Evolutionary conservation across 176 grass and related monocot genomes (phyloP).

Genomic region (Aegilops umbellulata): DNA sequence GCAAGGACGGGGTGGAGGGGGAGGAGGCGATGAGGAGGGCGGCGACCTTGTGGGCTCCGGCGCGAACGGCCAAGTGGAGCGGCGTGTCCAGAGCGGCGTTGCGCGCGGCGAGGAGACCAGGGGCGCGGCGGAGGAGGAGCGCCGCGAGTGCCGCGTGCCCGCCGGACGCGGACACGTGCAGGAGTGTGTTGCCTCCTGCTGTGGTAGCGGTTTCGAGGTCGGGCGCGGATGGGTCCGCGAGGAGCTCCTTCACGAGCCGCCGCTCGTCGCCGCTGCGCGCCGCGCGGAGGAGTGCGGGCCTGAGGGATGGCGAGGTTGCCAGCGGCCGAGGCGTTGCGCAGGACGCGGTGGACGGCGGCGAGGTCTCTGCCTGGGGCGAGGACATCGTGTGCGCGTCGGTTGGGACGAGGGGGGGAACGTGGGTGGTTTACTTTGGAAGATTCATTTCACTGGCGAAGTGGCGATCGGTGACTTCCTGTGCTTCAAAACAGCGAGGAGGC

Average conservation of each 20-base stretch:
- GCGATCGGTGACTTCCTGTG: not conserved
- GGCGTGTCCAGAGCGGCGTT: slow-evolving; percentile 60
- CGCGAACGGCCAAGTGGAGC: slow-evolving; percentile 46
- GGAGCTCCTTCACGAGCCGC: slow-evolving; percentile 55
- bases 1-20: not conserved
- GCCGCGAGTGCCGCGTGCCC: slow-evolving; percentile 32
- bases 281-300: slow-evolving; percentile 35
- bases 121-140: slow-evolving; percentile 45
- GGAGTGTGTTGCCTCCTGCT: slow-evolving; percentile 41
- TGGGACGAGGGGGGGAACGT: not conserved
- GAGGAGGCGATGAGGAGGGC: slow-evolving; percentile 27
- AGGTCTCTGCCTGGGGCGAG: slow-evolving; percentile 29
- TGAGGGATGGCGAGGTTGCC: slow-evolving; percentile 9
- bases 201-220: slow-evolving; percentile 42
- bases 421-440: not conserved
- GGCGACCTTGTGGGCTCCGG: slow-evolving; percentile 39
- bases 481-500: not conserved
- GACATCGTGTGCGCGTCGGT: slow-evolving; percentile 26
- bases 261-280: slow-evolving; percentile 45
- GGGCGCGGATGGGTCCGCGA: slow-evolving; percentile 36
- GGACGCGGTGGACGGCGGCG: slow-evolving; percentile 31
- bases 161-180: slow-evolving; percentile 25
- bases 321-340: slow-evolving; percentile 31
- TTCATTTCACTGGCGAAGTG: not conserved
- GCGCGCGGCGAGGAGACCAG: slow-evolving; percentile 35